These are phyloP conservation scores for Xylariales sp. DNA, from an alignment of 2,329 filamentous ascomycete species.

Conservation along the genomic window DNA sequence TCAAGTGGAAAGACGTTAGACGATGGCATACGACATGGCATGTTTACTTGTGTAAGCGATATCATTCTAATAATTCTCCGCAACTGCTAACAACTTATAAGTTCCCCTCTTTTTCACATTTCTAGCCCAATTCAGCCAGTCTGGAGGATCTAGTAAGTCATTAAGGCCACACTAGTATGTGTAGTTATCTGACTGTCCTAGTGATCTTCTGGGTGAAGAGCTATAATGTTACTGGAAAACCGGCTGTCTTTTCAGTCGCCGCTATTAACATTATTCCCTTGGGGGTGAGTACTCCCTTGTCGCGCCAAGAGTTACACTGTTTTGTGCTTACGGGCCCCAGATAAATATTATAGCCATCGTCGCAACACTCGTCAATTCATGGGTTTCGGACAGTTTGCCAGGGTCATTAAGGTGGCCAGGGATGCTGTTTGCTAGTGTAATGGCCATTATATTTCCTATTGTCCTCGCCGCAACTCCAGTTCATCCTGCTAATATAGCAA, in stretches of 20 bases:
- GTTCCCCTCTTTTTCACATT: conserved; percentile 4
- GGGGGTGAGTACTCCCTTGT: neutral
- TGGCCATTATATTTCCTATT: conserved; percentile 1
- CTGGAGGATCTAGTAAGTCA: conserved; percentile 2
- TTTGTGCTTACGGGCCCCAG: neutral
- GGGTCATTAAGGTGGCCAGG: neutral
- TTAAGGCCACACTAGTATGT: neutral
- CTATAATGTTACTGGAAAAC: conserved; percentile 2
- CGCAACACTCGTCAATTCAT: conserved; percentile 1
- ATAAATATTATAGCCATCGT: conserved; percentile 1
- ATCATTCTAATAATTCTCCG: neutral
- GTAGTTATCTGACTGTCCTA: neutral
- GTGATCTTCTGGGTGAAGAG: conserved; percentile 4
- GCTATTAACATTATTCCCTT: conserved; percentile 2
- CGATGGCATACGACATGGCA: neutral
- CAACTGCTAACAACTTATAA: neutral
- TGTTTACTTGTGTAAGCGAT: neutral
- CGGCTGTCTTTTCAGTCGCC: conserved; percentile 1
- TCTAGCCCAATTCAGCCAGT: neutral
- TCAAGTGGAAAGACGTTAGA: neutral
- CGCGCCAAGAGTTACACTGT: neutral
- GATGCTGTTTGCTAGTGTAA: conserved; percentile 1
- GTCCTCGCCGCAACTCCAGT: neutral
- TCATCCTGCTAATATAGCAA: conserved; percentile 1
- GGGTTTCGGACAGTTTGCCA: conserved; percentile 2